phyloP scores from a whole-genome alignment of 2,329 filamentous ascomycete species.

The Hypoxylon sp. region DNA sequence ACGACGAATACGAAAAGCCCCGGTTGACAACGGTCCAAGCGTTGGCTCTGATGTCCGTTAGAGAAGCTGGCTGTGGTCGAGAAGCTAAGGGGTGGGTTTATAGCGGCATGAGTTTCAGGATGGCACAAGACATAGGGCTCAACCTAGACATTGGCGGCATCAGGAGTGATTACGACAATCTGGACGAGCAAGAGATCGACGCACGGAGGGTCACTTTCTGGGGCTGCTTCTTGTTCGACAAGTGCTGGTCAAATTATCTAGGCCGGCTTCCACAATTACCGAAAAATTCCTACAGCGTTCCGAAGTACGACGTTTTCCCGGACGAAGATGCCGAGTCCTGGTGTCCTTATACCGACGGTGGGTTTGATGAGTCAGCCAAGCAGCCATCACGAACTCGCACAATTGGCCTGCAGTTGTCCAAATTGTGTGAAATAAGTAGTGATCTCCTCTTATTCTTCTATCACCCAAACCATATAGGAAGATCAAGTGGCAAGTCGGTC shows the following conservation, averaged over 20 bases:
- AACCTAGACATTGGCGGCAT: conserved; percentile 85
- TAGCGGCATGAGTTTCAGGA: conserved; percentile 97
- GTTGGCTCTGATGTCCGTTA: conserved; percentile 93
- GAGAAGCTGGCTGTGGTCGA: conserved; percentile 93
- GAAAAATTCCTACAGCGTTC: conserved; percentile 82
- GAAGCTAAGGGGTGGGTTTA: conserved; percentile 99
- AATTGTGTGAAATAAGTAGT: conserved; percentile 92
- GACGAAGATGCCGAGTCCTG: conserved; percentile 88
- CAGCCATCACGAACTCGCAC: conserved; percentile 89
- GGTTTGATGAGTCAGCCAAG: conserved; percentile 78
- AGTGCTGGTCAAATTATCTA: conserved; percentile 98
- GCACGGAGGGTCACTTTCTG: conserved; percentile 93
- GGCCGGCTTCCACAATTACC: conserved; percentile 91
- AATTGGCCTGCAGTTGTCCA: conserved; percentile 83
- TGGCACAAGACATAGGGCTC: conserved; percentile 94
- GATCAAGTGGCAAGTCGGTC: conserved; percentile 79
- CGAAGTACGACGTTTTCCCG: conserved; percentile 92
- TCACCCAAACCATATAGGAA: conserved; percentile 78
- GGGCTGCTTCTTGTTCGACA: conserved; percentile 99
- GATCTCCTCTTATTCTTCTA: conserved; percentile 93
- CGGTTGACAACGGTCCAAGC: conserved; percentile 93
- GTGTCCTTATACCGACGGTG: conserved; percentile 90
- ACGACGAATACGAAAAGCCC: conserved; percentile 93
- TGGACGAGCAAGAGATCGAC: conserved; percentile 88
- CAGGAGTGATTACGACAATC: conserved; percentile 67